phyloP scores from a whole-genome alignment of 352 stramenopile species.

The Thalassiosira gravida region DNA sequence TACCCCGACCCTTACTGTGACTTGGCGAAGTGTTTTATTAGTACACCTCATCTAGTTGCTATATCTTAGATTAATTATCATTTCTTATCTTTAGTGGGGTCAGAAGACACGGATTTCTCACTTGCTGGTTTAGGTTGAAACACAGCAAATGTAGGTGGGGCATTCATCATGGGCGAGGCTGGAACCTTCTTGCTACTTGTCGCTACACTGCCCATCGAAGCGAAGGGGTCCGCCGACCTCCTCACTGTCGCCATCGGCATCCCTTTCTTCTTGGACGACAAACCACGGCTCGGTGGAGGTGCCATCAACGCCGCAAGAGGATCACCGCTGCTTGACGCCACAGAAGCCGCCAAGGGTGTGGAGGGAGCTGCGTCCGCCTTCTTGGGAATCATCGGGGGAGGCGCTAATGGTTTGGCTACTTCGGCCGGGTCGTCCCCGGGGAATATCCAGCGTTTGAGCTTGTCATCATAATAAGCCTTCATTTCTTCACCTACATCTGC shows the following conservation, averaged over 20 bases:
- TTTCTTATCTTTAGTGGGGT: slow-evolving; percentile 5
- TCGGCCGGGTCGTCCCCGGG: slow-evolving; percentile 80
- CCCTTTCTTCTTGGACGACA: slow-evolving; percentile 33
- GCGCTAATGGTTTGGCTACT: slow-evolving; percentile 75
- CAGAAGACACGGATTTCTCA: neutral
- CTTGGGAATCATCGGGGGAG: slow-evolving; percentile 68
- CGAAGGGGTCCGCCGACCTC: slow-evolving; percentile 40
- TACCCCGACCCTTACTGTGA: too few species aligned
- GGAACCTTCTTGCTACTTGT: slow-evolving; percentile 11
- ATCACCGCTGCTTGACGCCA: slow-evolving; percentile 54
- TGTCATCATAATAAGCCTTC: slow-evolving; percentile 85
- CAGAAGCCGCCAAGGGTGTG: slow-evolving; percentile 14
- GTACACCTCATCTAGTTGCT: too few species aligned
- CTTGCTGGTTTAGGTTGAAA: slow-evolving; percentile 64
- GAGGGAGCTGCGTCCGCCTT: slow-evolving; percentile 18
- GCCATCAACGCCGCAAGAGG: slow-evolving; percentile 85
- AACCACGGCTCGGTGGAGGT: slow-evolving; percentile 55
- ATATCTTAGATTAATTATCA: too few species aligned
- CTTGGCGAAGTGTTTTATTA: too few species aligned
- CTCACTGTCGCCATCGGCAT: neutral
- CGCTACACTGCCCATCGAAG: slow-evolving; percentile 45
- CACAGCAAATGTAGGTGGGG: slow-evolving; percentile 67
- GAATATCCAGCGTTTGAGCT: slow-evolving; percentile 83
- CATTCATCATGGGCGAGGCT: slow-evolving; percentile 34
- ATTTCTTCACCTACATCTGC: slow-evolving; percentile 74